These are phyloP conservation scores for Neofusicoccum cordaticola DNA, from an alignment of 2,329 filamentous ascomycete species.

Conservation along the genomic window DNA sequence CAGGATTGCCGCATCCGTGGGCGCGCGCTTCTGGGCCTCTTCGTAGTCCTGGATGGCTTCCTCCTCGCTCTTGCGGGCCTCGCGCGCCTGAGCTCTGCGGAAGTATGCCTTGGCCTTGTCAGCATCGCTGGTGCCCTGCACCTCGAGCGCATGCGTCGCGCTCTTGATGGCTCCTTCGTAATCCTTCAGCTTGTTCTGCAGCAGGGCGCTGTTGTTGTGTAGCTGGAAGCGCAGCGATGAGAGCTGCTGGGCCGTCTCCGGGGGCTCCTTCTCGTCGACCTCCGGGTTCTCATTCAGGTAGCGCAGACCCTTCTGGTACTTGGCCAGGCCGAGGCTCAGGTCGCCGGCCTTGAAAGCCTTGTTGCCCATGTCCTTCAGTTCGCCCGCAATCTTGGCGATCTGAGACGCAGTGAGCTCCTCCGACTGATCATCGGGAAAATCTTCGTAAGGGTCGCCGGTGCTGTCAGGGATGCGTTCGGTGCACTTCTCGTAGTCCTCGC, in stretches of 20 bases:
- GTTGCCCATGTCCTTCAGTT: constrained; percentile 90
- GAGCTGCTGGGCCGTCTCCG: constrained; percentile 59
- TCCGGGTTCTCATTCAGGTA: constrained; percentile 85
- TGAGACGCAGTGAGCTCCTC: constrained; percentile 64
- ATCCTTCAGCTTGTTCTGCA: constrained; percentile 75
- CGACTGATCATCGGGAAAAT: constrained; percentile 85
- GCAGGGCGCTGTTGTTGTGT: constrained; percentile 82
- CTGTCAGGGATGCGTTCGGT: constrained; percentile 70
- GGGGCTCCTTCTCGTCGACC: constrained; percentile 59
- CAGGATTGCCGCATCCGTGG: constrained; percentile 69
- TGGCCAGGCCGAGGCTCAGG: constrained; percentile 68
- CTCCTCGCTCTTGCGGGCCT: constrained; percentile 81
- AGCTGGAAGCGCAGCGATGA: constrained; percentile 76
- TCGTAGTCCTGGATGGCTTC: constrained; percentile 54
- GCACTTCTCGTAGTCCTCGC: constrained; percentile 64
- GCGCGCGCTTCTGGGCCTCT: constrained; percentile 47
- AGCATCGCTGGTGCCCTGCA: constrained; percentile 60
- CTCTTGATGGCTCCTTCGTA: constrained; percentile 69
- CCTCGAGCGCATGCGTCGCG: constrained; percentile 71
- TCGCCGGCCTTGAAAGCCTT: constrained; percentile 83
- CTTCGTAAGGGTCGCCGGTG: constrained; percentile 89
- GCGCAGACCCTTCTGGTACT: constrained; percentile 90
- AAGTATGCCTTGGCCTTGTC: constrained; percentile 90
- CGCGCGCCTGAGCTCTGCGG: constrained; percentile 72
- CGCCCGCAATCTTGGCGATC: constrained; percentile 74